These are phyloP conservation scores for Penicillium sp. DNA, from an alignment of 2,329 filamentous ascomycete species.

Conservation along the genomic window DNA sequence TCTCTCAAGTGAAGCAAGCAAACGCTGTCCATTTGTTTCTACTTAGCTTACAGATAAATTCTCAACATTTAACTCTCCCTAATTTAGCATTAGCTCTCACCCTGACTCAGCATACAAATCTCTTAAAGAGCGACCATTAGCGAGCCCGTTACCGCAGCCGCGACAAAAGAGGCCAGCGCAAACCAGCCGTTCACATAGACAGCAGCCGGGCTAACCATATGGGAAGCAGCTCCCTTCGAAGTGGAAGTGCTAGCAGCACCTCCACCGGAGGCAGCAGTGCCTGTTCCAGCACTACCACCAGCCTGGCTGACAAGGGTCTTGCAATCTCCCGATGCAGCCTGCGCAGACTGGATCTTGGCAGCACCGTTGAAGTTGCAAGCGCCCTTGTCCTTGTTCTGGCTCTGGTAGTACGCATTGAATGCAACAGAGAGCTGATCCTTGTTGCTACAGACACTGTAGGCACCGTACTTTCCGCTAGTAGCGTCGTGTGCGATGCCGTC, in stretches of 20 bases:
- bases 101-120: background rate
- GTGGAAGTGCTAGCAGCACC: constrained; percentile 33
- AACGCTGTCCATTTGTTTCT: background rate
- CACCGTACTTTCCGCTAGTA: constrained; percentile 52
- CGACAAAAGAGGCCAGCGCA: constrained; percentile 4
- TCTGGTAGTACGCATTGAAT: constrained; percentile 54
- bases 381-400: constrained; percentile 43
- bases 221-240: constrained; percentile 43
- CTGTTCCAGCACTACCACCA: constrained; percentile 47
- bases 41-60: background rate
- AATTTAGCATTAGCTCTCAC: background rate
- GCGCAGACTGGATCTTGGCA: constrained; percentile 45
- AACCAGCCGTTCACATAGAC: constrained; percentile 47
- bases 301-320: constrained; percentile 24
- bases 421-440: constrained; percentile 55
- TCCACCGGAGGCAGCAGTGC: constrained; percentile 46
- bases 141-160: background rate
- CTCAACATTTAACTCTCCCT: background rate
- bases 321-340: constrained; percentile 25
- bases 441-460: constrained; percentile 55
- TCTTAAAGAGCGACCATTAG: constrained; percentile 7
- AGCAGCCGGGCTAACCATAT: constrained; percentile 38
- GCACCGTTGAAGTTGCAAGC: constrained; percentile 56
- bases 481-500: constrained; percentile 49
- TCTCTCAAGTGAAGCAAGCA: background rate